A percentile compares a stretch with the other conserved stretches of the same genome.
These are phyloP conservation scores for Penicillium argentinense DNA, from an alignment of 495 filamentous ascomycete species.

Conservation along the genomic window DNA sequence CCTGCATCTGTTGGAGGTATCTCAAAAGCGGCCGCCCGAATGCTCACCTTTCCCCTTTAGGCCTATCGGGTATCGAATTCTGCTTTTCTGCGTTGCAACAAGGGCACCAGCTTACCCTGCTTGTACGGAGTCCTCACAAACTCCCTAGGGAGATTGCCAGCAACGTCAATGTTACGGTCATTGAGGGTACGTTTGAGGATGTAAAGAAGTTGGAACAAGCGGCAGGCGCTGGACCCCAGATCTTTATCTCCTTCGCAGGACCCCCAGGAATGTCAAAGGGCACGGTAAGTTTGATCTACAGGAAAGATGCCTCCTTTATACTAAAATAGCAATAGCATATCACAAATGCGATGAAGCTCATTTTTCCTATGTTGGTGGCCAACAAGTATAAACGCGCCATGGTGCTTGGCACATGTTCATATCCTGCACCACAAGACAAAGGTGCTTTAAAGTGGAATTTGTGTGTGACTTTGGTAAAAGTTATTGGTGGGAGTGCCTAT, in stretches of 20 bases:
- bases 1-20: neutral
- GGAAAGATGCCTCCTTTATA: no score
- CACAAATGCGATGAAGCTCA: neutral
- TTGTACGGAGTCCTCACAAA: neutral
- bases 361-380: slow-evolving; percentile 1
- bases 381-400: slow-evolving; percentile 3
- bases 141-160: neutral
- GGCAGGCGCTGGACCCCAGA: neutral
- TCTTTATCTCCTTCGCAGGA: neutral
- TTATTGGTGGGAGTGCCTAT: slow-evolving; percentile 1
- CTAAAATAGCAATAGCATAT: no score
- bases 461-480: neutral
- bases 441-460: slow-evolving; percentile 1
- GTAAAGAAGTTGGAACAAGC: neutral
- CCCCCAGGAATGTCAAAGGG: neutral
- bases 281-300: neutral
- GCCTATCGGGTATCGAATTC: neutral
- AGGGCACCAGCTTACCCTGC: neutral
- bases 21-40: no score
- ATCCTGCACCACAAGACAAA: neutral
- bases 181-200: neutral
- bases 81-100: neutral
- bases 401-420: slow-evolving; percentile 3
- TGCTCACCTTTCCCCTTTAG: no score
- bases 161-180: neutral